Base-by-base conservation (phyloP, 345 rosid species). In the Noccaea bulbosa region DNA sequence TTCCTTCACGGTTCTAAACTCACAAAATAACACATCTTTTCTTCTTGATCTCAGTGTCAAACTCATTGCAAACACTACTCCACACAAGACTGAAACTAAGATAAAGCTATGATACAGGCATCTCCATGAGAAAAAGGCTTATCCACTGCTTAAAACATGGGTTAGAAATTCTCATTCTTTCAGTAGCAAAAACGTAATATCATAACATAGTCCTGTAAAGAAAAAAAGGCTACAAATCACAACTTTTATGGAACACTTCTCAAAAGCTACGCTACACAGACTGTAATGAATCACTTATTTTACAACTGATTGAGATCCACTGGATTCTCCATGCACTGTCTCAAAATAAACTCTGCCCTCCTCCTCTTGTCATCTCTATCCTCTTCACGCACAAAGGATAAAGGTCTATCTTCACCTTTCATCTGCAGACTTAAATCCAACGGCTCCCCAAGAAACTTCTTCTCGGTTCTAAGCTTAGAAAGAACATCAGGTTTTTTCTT, bases 291-390 rank as follows among this genome's bases (percentile, higher is more conserved):
- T 46, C 65, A 20, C 47, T 15, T 37, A 11, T 45, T 68, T 54
- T 83, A 94, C 87, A 90, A 78, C 86, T 89, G 92, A 71, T 83
- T 89, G 65, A 94, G 96, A 64, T 94, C 99, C 64, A 84, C 85
- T 5, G 96, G 95, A 35, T 87, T 91, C 77, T 94, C 99, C 72
- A 85, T 84, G 14, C 97, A 86, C 46, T 94, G 96, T 67, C 82
- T 84, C 65, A 91, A 87, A 67, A 94, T 89, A 57, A 82, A 87
- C 81, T 87, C 98, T 12, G 96, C 99, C 75, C 99, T 91, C 75
- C 98, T 84, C 84, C 89, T 94, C 80, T 84, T 91, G 58, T 94
- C 99, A 72, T 91, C 99, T 80, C 92, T 88, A 79, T 94, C 99
- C 11, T 89, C 99, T 40, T 81, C 95, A 37, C 84, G 86, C 58